Percentiles rank a stretch among this genome's conserved stretches.
phyloP scores from a whole-genome alignment of 768 basidiomycete species.

The Boletus rubescentipes region DNA sequence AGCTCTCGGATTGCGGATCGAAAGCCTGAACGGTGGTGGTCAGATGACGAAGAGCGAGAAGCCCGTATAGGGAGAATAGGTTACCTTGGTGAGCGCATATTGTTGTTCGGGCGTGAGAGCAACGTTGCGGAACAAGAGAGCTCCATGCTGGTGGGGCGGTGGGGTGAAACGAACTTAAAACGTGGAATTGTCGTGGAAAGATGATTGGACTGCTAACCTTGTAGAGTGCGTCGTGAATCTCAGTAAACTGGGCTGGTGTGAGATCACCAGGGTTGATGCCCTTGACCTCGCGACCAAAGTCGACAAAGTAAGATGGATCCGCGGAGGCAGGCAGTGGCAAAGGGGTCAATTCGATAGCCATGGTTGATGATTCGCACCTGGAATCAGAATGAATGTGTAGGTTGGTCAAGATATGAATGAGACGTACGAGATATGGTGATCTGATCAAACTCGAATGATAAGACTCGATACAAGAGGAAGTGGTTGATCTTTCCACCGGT shows the following conservation, averaged over 20 bases:
- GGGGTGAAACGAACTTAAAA: background rate
- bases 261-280: constrained; percentile 68
- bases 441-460: constrained; percentile 2
- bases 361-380: constrained; percentile 25
- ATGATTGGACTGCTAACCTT: constrained; percentile 45
- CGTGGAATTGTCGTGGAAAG: background rate
- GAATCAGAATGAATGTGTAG: background rate
- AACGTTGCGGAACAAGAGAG: constrained; percentile 71
- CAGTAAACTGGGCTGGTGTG: constrained; percentile 57
- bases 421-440: background rate
- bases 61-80: background rate
- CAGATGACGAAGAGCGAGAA: background rate
- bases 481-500: background rate
- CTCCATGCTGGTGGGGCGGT: constrained; percentile 54
- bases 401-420: background rate
- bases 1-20: constrained; percentile 58
- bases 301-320: constrained; percentile 60
- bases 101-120: constrained; percentile 78
- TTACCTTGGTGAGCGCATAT: constrained; percentile 80
- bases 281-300: constrained; percentile 77
- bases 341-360: constrained; percentile 67
- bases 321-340: constrained; percentile 73
- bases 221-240: constrained; percentile 73
- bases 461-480: background rate
- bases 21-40: constrained; percentile 57